Base-by-base conservation (phyloP, 495 filamentous ascomycete genomes). In the Extremus antarcticus region DNA sequence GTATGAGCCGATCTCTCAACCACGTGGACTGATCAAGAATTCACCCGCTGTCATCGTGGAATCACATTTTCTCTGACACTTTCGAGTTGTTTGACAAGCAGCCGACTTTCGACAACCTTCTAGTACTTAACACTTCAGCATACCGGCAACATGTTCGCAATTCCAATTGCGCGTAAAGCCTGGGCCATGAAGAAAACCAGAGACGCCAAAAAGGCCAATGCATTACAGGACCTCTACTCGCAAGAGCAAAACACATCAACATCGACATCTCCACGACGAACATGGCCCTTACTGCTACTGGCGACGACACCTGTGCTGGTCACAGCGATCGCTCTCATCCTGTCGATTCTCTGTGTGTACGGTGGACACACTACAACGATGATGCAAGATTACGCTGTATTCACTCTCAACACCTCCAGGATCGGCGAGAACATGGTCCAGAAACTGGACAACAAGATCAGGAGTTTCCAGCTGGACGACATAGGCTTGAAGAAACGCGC, bases 281-380 rank as follows among this genome's bases (percentile, higher is more conserved):
- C 7, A 4, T 35, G 29, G 29, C 29, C 29, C 29, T 7, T 35
- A 35, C 29, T 35, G 13, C 20, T 51, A 8, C 50, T 54, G 22
- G 56, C 50, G 3, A 25, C 54, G 1, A 17, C 53, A 19, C 51
- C 56, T 11, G 43, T 58, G 21, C 25, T 54, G 8, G 1, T 48
- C 19, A 54, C 43, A 25, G 43, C 24, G 23, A 58, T 54, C 4
- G 80, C 81, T 41, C 82, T 88, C 62, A 74, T 90, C 40, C 71
- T 91, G 35, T 73, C 75, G 11, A 69, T 88, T 57, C 69, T 89
- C 39, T 83, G 81, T 32, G 75, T 90, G 51, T 81, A 88, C 56
- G 83, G 87, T 2, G 87, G 87, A 21, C 69, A 75, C 9, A 76
- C 78, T 56, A 75, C 67, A 53, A 75, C 71, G 29, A 73, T 79